Evolutionary conservation across 495 filamentous ascomycete species (phyloP).

Genomic region (Trypethelium eluteriae): DNA sequence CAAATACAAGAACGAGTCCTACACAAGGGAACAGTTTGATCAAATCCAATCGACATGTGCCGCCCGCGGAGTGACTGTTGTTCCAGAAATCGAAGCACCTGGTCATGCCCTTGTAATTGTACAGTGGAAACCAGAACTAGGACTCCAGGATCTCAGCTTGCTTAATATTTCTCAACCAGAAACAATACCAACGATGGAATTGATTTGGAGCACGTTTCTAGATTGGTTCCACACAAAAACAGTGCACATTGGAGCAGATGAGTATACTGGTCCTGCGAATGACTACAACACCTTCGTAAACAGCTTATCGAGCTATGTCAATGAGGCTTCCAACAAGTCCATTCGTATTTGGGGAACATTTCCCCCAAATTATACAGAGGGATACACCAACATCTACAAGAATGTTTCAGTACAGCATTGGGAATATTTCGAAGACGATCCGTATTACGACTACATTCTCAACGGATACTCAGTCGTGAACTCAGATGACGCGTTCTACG

Average conservation of each 20-base stretch:
- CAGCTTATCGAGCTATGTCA: conserved; percentile 41
- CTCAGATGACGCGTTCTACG: conserved; percentile 46
- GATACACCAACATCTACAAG: conserved; percentile 38
- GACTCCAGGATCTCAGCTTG: conserved; percentile 40
- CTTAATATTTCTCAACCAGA: conserved; percentile 48
- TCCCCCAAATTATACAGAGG: conserved; percentile 34
- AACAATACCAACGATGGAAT: conserved; percentile 45
- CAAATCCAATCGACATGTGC: conserved; percentile 42
- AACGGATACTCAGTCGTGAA: conserved; percentile 48
- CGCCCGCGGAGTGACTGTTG: conserved; percentile 43
- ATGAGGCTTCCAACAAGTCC: conserved; percentile 34
- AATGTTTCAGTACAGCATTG: conserved; percentile 44
- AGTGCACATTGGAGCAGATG: conserved; percentile 49
- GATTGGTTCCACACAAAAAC: conserved; percentile 48
- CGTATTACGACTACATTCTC: conserved; percentile 43
- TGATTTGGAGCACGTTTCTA: conserved; percentile 45
- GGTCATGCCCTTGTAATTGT: conserved; percentile 45
- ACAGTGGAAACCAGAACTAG: conserved; percentile 48
- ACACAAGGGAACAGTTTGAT: conserved; percentile 40
- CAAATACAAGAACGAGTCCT: conserved; percentile 43
- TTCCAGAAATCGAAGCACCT: conserved; percentile 49
- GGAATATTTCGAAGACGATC: conserved; percentile 43
- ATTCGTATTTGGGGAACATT: conserved; percentile 51
- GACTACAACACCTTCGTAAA: conserved; percentile 47
- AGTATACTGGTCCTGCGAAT: conserved; percentile 38